Evolutionary conservation across 2,329 filamentous ascomycete genomes (phyloP), one percentile per base, ranked within the genome.

Genomic region (Colletotrichum endophyticum): DNA sequence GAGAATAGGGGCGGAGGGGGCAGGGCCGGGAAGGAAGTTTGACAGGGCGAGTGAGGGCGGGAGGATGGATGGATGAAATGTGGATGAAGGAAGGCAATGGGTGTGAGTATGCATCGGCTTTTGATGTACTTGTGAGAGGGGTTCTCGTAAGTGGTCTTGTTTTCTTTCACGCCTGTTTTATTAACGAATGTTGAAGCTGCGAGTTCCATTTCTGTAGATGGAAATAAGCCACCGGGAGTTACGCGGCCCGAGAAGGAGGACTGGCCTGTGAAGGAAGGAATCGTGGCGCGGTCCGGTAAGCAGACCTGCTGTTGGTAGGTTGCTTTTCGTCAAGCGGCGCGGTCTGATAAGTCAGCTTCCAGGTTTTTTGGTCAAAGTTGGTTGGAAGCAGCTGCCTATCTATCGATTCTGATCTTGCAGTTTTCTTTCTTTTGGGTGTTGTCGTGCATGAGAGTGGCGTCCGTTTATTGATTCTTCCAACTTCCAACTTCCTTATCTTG

Each of bases 111-210:
- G 44, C 44, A 13, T 1, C 44, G 3, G 6, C 5, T 44, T 22
- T 7, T 49, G 44, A 22, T 22, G 0, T 22, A 0, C 22, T 4
- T 1, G n/a, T 22, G 44, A 2, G 0, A n/a, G 44, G 4, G 44
- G 19, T 49, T 22, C 3, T 53, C 44, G 1, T 8, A 44, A 7
- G 19, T 7, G 44, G n/a, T 22, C 11, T 6, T 9, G 4, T 1
- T 49, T 49, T 4, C 3, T 12, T 22, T 12, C 3, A n/a, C 19
- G 1, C 3, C 19, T 2, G 39, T 44, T 19, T 44, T 44, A 0
- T 44, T 0, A 11, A 49, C 19, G 39, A 28, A 1, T 59, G 25
- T 27, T 25, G 25, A 59, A 30, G 27, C 56, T 59, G 27, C 19
- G 16, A 11, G 30, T 36, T n/a, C 3, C 27, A 28, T 28, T 27